phyloP scores from a whole-genome alignment of 192 early-diverging fungal genomes.

The Backusella westeae region DNA sequence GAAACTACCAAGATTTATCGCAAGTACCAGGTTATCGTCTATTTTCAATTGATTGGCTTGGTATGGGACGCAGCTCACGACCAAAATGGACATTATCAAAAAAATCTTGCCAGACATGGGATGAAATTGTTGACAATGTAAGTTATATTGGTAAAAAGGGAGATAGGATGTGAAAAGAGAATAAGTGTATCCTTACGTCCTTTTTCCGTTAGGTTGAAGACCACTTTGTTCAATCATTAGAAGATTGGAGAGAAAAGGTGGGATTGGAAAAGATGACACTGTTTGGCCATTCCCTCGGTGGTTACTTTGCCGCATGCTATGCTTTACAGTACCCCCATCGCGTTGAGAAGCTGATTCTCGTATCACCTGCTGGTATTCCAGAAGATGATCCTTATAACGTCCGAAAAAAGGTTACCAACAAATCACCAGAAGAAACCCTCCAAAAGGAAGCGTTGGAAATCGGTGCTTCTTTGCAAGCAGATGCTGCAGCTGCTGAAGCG shows the following conservation, averaged over 20 bases:
- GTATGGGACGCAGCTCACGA: conserved; percentile 89
- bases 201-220: conserved; percentile 54
- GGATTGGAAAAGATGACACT: conserved; percentile 84
- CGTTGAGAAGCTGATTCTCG: conserved; percentile 85
- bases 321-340: conserved; percentile 83
- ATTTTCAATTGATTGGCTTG: conserved; percentile 86
- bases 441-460: conserved; percentile 31
- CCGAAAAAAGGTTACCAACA: not conserved
- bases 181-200: not conserved
- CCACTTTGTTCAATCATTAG: conserved; percentile 90
- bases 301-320: conserved; percentile 84
- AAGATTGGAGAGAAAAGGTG: conserved; percentile 79
- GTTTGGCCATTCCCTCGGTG: conserved; percentile 83
- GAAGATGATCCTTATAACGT: conserved; percentile 25
- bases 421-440: conserved; percentile 23
- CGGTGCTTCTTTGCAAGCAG: conserved; percentile 23
- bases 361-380: conserved; percentile 74
- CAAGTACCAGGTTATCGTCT: conserved; percentile 55
- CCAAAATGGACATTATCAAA: conserved; percentile 50
- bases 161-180: too few species aligned
- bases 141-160: not conserved
- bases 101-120: conserved; percentile 36
- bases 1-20: conserved; percentile 27
- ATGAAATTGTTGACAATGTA: conserved; percentile 41
- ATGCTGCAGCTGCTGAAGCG: conserved; percentile 14